These are phyloP conservation scores for Metschnikowia borealis DNA, from an alignment of 805 yeast species.

Conservation along the genomic window DNA sequence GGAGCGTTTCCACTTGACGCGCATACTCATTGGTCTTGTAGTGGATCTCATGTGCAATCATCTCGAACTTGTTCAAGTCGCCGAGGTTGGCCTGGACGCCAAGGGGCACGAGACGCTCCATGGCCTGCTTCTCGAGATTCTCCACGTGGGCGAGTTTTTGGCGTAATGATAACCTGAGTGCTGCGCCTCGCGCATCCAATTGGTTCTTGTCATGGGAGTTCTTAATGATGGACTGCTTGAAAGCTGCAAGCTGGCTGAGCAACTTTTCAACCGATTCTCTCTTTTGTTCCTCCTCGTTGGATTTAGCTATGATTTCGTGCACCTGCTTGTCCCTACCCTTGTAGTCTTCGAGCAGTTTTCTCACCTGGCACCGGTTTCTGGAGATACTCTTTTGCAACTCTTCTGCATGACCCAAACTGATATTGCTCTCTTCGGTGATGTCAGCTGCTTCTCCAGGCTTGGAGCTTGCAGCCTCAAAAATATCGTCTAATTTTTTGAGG, in stretches of 20 bases:
- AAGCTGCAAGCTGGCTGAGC: slow-evolving; percentile 23
- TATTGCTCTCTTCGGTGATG: slow-evolving; percentile 12
- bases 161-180: slow-evolving; percentile 24
- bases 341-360: neutral
- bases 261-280: slow-evolving; percentile 18
- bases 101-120: slow-evolving; percentile 29
- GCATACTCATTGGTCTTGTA: slow-evolving; percentile 12
- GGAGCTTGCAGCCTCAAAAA: slow-evolving; percentile 13
- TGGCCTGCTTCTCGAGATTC: slow-evolving; percentile 21
- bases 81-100: slow-evolving; percentile 24
- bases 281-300: neutral
- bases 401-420: slow-evolving; percentile 17
- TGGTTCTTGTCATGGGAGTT: slow-evolving; percentile 21
- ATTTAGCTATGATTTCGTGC: slow-evolving; percentile 6
- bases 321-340: slow-evolving; percentile 5
- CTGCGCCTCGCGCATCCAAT: slow-evolving; percentile 28
- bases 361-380: neutral
- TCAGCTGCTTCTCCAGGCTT: slow-evolving; percentile 8
- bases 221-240: slow-evolving; percentile 12
- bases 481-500: slow-evolving; percentile 8
- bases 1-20: slow-evolving; percentile 8
- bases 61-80: slow-evolving; percentile 26
- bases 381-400: slow-evolving; percentile 9
- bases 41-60: slow-evolving; percentile 27
- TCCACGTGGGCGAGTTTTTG: slow-evolving; percentile 24